Evolutionary conservation across 2,329 filamentous ascomycete species (phyloP).

Genomic region (Fusarium sacchari): DNA sequence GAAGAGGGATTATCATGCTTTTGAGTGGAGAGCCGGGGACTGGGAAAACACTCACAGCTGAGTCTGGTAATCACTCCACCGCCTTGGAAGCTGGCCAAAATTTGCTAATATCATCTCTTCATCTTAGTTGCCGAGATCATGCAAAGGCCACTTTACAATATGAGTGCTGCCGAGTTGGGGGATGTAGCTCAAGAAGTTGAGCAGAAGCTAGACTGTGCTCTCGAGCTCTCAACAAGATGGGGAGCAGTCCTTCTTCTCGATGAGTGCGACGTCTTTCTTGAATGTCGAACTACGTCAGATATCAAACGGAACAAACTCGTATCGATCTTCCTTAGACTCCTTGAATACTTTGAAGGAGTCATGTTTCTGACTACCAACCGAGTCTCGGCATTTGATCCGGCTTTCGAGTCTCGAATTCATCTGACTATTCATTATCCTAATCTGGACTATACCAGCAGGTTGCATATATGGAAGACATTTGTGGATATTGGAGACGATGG

Average conservation of each 20-base stretch:
- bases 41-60: slow-evolving; percentile 16
- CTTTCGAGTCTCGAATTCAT: slow-evolving; percentile 13
- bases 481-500: background rate
- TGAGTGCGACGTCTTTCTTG: slow-evolving; percentile 17
- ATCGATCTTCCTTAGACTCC: slow-evolving; percentile 7
- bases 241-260: slow-evolving; percentile 9
- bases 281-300: background rate
- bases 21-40: slow-evolving; percentile 14
- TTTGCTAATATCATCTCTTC: background rate
- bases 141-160: slow-evolving; percentile 6
- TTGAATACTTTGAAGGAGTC: slow-evolving; percentile 14
- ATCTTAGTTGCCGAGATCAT: slow-evolving; percentile 13
- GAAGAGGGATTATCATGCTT: slow-evolving; percentile 14
- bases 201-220: background rate
- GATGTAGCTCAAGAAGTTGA: slow-evolving; percentile 4
- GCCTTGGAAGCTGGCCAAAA: rapidly evolving
- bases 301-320: slow-evolving; percentile 15
- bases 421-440: slow-evolving; percentile 9
- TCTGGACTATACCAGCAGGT: background rate
- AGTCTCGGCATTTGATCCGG: slow-evolving; percentile 9
- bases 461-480: slow-evolving; percentile 16
- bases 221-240: slow-evolving; percentile 20
- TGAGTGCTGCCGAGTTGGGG: slow-evolving; percentile 14
- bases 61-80: background rate
- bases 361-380: slow-evolving; percentile 22